A percentile compares a stretch with the other conserved stretches of the same genome.
phyloP scores from a whole-genome alignment of 1,139 yeast genomes.

The Kazachstania sp. region DNA sequence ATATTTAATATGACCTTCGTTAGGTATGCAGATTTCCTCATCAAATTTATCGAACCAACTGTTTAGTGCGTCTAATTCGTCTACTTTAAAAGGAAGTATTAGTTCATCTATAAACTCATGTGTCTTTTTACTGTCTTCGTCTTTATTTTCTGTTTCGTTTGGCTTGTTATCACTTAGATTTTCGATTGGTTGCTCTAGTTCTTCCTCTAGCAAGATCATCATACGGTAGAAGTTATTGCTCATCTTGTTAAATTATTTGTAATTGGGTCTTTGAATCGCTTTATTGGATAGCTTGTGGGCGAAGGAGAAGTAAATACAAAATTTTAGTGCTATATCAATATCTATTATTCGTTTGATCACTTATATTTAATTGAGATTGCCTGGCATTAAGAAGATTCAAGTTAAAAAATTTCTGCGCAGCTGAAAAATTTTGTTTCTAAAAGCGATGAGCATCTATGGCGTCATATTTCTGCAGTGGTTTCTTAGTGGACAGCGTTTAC shows the following conservation, averaged over 20 bases:
- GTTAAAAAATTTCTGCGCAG: too few relatives aligned
- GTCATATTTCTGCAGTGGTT: too few relatives aligned
- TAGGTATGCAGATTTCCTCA: constrained; percentile 52
- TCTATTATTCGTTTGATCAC: too few relatives aligned
- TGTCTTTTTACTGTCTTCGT: constrained; percentile 13
- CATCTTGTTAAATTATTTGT: constrained; percentile 6
- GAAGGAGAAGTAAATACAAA: too few relatives aligned
- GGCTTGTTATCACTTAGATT: constrained; percentile 9
- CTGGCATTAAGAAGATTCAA: too few relatives aligned
- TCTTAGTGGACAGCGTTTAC: too few relatives aligned
- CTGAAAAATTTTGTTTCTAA: too few relatives aligned
- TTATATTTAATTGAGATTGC: too few relatives aligned
- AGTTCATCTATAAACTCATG: constrained; percentile 30
- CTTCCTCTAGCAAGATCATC: constrained; percentile 28
- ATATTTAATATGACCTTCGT: constrained; percentile 58
- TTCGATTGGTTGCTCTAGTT: constrained; percentile 10
- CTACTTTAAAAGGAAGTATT: constrained; percentile 33
- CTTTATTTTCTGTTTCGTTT: constrained; percentile 8
- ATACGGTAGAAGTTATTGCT: constrained; percentile 23
- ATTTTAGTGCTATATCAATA: too few relatives aligned
- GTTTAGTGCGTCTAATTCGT: constrained; percentile 52
- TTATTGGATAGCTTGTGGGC: too few relatives aligned
- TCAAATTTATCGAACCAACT: constrained; percentile 57
- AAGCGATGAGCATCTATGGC: too few relatives aligned
- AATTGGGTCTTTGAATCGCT: too few relatives aligned